A percentile compares a stretch with the other conserved stretches of the same genome.
Conservation (phyloP, 163 green algal species). For the Chloromonas sp. region DNA sequence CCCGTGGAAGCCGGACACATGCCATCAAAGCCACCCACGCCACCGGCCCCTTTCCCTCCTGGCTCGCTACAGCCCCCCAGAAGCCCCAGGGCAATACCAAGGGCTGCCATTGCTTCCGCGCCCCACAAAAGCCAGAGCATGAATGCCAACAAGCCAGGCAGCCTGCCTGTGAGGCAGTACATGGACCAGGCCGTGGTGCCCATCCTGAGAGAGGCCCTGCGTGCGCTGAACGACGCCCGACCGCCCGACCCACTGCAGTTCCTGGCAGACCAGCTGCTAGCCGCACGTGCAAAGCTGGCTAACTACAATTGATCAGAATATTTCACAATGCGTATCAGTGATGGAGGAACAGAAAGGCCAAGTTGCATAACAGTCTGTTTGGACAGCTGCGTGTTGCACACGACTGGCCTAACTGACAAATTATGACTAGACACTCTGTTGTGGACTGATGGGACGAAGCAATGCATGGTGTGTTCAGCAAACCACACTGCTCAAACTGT, state of each 20-base stretch:
- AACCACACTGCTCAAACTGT: too few species aligned
- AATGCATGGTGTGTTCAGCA: too few species aligned
- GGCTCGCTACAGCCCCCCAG: not conserved
- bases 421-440: too few species aligned
- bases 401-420: too few species aligned
- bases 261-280: slow-evolving; percentile 46
- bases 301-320: not conserved
- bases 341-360: too few species aligned
- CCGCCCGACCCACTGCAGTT: slow-evolving; percentile 55
- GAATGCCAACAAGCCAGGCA: too few species aligned
- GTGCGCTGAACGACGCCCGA: slow-evolving; percentile 41
- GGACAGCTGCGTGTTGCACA: too few species aligned
- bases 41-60: too few species aligned
- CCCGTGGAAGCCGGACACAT: too few species aligned
- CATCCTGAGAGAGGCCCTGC: slow-evolving; percentile 48
- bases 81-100: not conserved
- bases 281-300: slow-evolving; percentile 6
- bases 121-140: not conserved
- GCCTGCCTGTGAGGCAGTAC: not conserved
- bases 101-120: not conserved
- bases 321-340: too few species aligned
- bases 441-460: too few species aligned
- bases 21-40: not conserved
- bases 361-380: too few species aligned
- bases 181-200: slow-evolving; percentile 22